A percentile compares a stretch with the other conserved stretches of the same genome.
Conservation (phyloP, 805 yeast genomes). For the Nakazawaea sp. region DNA sequence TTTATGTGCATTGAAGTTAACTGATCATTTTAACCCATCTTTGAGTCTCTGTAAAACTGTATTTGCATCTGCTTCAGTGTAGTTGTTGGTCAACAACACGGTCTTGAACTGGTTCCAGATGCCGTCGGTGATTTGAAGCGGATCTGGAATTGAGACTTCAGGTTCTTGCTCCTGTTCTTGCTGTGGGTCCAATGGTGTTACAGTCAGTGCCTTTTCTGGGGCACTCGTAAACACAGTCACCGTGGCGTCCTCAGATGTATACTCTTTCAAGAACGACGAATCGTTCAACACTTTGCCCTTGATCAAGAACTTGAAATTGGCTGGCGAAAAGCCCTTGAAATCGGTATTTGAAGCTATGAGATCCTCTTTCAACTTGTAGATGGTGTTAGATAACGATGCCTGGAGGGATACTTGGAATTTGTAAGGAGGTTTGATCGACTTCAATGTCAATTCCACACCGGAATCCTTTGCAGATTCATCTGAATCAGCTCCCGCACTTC, state of each 20-base stretch:
- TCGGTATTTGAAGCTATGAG: conserved; percentile 21
- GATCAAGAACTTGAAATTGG: conserved; percentile 30
- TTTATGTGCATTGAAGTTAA: too few relatives aligned
- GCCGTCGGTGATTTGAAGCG: background rate
- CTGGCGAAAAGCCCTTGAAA: conserved; percentile 19
- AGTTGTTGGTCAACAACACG: conserved; percentile 1
- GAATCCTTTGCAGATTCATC: background rate
- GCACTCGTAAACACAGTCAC: conserved; percentile 15
- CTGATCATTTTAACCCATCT: background rate
- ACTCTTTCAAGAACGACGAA: conserved; percentile 20
- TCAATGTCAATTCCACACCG: conserved; percentile 23
- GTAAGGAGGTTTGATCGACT: conserved; percentile 38
- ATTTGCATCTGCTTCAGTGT: background rate
- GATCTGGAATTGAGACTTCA: background rate
- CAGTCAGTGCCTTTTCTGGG: too few relatives aligned
- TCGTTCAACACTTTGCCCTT: conserved; percentile 38
- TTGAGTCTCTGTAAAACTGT: conserved; percentile 1
- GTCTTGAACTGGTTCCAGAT: background rate
- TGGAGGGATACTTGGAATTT: conserved; percentile 26
- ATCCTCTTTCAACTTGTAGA: conserved; percentile 27
- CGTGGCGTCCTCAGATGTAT: conserved; percentile 13
- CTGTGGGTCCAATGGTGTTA: background rate
- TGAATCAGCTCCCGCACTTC: background rate
- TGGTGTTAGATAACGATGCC: conserved; percentile 22
- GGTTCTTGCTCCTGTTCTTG: background rate